Evolutionary conservation across 2,329 filamentous ascomycete genomes (phyloP).

Genomic region (Calonectria pseudoreteaudii): DNA sequence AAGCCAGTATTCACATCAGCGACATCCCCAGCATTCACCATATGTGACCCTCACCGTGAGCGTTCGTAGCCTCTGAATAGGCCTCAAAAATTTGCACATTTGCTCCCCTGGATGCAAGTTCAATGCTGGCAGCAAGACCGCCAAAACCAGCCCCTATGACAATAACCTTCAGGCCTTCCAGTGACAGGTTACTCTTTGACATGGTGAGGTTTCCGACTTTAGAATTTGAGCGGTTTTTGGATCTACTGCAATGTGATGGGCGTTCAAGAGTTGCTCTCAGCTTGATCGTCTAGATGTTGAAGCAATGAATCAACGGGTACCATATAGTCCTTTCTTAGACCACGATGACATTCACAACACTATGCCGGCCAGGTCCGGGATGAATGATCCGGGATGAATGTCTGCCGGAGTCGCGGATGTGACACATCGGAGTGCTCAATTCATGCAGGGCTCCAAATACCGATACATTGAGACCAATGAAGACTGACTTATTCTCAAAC

Average conservation of each 20-base stretch:
- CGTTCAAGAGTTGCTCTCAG: neutral
- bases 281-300: neutral
- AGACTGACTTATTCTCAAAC: neutral
- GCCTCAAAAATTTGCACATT: neutral
- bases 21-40: neutral
- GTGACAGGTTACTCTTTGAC: neutral
- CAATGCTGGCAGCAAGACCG: constrained; percentile 2
- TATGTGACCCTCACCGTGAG: neutral
- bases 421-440: neutral
- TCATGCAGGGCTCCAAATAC: neutral
- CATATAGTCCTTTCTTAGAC: neutral
- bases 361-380: neutral
- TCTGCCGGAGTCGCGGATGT: neutral
- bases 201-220: neutral
- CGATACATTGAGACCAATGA: neutral
- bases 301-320: neutral
- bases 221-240: neutral
- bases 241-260: neutral
- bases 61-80: neutral
- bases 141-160: constrained; percentile 8
- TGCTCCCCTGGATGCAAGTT: constrained; percentile 1
- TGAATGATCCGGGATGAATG: neutral
- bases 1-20: neutral
- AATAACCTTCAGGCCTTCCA: neutral
- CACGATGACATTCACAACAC: neutral